Conservation (phyloP, 1,284 basidiomycete species). For the Lentinus polychrous region DNA sequence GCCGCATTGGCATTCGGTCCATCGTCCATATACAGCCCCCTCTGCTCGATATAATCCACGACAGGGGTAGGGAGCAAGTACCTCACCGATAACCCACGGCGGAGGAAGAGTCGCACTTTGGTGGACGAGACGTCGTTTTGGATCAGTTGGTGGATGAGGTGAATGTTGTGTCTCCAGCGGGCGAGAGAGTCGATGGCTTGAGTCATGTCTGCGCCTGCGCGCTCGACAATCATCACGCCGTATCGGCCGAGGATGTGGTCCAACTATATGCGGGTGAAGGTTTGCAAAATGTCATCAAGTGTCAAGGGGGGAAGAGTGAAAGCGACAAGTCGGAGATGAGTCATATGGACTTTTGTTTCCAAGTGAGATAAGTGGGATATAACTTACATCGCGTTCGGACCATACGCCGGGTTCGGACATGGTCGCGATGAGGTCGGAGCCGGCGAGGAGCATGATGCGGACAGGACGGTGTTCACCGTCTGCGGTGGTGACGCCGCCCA, state of each 20-base stretch:
- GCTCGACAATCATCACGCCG: slow-evolving; percentile 92
- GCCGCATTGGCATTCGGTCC: slow-evolving; percentile 23
- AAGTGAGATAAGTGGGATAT: not conserved
- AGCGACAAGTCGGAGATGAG: not conserved
- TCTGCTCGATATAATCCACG: slow-evolving; percentile 90
- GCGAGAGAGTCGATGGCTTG: slow-evolving; percentile 72
- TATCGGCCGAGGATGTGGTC: slow-evolving; percentile 95
- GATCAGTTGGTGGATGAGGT: slow-evolving; percentile 92
- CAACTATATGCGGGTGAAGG: slow-evolving; percentile 42
- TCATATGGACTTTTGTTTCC: no score
- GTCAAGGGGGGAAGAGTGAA: slow-evolving; percentile 2
- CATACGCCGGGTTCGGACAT: slow-evolving; percentile 99
- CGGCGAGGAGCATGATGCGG: slow-evolving; percentile 90
- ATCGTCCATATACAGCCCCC: slow-evolving; percentile 70
- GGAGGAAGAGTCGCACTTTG: slow-evolving; percentile 87
- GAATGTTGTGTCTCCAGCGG: slow-evolving; percentile 84
- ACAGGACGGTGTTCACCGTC: slow-evolving; percentile 61
- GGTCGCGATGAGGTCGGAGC: slow-evolving; percentile 94
- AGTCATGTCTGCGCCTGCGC: slow-evolving; percentile 89
- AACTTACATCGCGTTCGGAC: slow-evolving; percentile 84
- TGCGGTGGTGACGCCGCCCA: slow-evolving; percentile 63
- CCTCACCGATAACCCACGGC: slow-evolving; percentile 89
- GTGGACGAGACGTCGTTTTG: slow-evolving; percentile 98
- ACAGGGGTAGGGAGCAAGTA: slow-evolving; percentile 91
- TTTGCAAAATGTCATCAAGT: not conserved